Evolutionary conservation across 352 stramenopile species (phyloP), one percentile per base, ranked within the genome.

Genomic region (Blastocystis hominis): DNA sequence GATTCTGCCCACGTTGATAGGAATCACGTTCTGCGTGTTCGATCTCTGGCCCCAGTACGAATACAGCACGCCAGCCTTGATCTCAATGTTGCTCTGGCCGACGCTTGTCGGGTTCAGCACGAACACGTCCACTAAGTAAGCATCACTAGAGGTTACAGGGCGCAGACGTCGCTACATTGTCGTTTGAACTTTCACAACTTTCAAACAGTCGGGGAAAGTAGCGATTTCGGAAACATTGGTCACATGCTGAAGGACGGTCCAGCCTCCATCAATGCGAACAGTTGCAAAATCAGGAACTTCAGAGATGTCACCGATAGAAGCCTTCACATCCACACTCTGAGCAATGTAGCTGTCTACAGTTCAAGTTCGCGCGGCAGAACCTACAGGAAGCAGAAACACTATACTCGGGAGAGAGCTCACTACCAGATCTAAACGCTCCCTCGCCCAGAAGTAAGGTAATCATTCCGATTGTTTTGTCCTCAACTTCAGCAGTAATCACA

Each of bases 61-160:
- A 9, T n/a, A 15, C 17, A 80, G 62, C 40, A 80, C 70, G 50
- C 70, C 70, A 17, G 10, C 40, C 70, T 80, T 80, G 30, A 80
- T 64, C 20, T 3, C 42, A 30, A 80, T 62, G 0, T 40, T 80
- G 42, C 15, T 54, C 46, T 62, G 5, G 30, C 40, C 3, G 3
- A 80, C 20, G 20, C 42, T 15, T 3, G 40, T 13, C 6, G 70
- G 70, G n/a, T 80, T 46, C 10, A 61, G 24, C 70, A 80, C 70
- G 46, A 42, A 80, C 44, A 80, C 70, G 24, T 62, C 55, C 42
- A 80, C 70, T n/a, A 80, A 15, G 42, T 80, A 80, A 30, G 70
- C 53, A 24, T 42, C 55, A 2, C 50, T 59, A 59, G 10, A 59
- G 10, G 50, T 59, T 20, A 59, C 10, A 1, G 10, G n/a, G 10